Evolutionary conservation across 2,329 filamentous ascomycete species (phyloP).

Genomic region (Aciculosporium take): DNA sequence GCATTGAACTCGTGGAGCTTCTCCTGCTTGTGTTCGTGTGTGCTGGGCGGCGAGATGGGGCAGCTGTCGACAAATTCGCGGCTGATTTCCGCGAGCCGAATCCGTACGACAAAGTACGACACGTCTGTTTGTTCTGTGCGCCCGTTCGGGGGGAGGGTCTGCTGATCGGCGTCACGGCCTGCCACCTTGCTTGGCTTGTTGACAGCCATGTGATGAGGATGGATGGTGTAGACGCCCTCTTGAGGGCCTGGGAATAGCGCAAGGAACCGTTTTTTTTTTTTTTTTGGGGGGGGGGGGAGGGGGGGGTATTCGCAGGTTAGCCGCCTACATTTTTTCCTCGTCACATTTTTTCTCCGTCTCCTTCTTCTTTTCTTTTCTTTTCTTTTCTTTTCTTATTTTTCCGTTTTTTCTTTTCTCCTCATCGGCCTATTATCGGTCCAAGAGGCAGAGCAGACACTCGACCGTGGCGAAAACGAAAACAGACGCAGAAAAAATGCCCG

Average conservation of each 20-base stretch:
- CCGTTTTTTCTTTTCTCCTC: too few relatives aligned
- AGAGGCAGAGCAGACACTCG: too few relatives aligned
- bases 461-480: too few relatives aligned
- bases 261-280: conserved; percentile 1
- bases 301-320: not conserved
- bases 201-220: conserved; percentile 5
- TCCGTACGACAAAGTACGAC: not conserved
- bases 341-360: not conserved
- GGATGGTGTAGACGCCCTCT: conserved; percentile 4
- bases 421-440: too few relatives aligned
- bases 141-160: not conserved
- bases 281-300: too few relatives aligned
- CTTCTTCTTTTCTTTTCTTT: not conserved
- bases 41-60: not conserved
- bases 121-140: not conserved
- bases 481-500: not conserved
- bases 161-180: not conserved
- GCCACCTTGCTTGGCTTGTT: conserved; percentile 2
- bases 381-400: not conserved
- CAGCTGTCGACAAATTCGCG: conserved; percentile 2
- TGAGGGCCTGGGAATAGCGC: conserved; percentile 4
- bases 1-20: not conserved
- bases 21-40: conserved; percentile 1
- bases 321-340: not conserved
- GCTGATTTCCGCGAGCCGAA: conserved; percentile 2